Evolutionary conservation across 345 rosid species (phyloP).

Genomic region (Chamaenerion angustifolium): DNA sequence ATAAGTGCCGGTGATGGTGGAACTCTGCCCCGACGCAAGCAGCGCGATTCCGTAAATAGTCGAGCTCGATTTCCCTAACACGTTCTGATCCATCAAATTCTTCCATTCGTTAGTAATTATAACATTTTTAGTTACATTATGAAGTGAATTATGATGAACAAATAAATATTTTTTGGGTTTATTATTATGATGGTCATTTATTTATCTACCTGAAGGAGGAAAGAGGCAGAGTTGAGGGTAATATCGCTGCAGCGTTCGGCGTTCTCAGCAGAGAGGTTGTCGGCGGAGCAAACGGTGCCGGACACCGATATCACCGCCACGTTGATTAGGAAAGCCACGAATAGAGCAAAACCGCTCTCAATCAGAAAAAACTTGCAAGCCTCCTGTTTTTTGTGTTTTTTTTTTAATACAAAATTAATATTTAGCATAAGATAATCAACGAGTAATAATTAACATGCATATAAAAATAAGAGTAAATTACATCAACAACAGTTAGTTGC

Average conservation of each 20-base stretch:
- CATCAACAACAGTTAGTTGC: no score
- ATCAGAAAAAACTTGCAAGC: conserved; percentile 49
- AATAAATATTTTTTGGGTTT: no score
- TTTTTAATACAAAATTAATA: neutral
- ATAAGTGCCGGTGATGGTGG: conserved; percentile 54
- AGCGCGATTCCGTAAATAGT: conserved; percentile 44
- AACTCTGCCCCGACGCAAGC: conserved; percentile 63
- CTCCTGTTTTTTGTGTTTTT: conserved; percentile 18
- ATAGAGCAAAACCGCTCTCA: conserved; percentile 52
- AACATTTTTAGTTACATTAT: no score
- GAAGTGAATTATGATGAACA: no score
- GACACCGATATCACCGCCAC: conserved; percentile 41
- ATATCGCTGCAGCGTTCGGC: conserved; percentile 29
- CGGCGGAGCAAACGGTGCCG: conserved; percentile 33
- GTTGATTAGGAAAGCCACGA: conserved; percentile 52
- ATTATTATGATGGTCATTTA: no score
- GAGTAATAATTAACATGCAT: no score
- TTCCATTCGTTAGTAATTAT: no score
- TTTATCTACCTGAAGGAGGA: conserved; percentile 43
- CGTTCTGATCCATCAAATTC: conserved; percentile 25
- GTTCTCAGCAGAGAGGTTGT: conserved; percentile 13
- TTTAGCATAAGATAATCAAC: neutral
- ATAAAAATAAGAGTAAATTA: no score
- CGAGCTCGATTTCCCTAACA: conserved; percentile 46
- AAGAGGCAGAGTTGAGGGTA: conserved; percentile 56